A percentile compares a stretch with the other conserved stretches of the same genome.
Evolutionary conservation across 2,329 filamentous ascomycete genomes (phyloP).

Genomic region (Aspergillus viridinutans): DNA sequence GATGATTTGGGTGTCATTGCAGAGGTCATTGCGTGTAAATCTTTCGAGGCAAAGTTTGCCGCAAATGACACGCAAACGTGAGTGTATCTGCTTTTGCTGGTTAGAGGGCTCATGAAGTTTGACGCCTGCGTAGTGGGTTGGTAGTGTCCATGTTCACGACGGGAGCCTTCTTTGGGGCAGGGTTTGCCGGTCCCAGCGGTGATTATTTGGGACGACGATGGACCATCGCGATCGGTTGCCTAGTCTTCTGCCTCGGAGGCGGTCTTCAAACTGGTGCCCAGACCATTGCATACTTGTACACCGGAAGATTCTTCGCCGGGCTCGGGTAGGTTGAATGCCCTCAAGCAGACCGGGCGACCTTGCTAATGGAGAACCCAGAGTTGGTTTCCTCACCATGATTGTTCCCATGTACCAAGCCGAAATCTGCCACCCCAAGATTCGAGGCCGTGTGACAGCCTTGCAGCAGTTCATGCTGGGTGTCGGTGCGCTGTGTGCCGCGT

Average conservation of each 20-base stretch:
- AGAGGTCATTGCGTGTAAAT: conserved; percentile 47
- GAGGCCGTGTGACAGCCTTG: conserved; percentile 68
- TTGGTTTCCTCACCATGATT: conserved; percentile 61
- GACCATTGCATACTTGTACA: conserved; percentile 59
- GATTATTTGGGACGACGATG: conserved; percentile 64
- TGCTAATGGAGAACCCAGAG: conserved; percentile 42
- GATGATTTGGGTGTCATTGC: conserved; percentile 59
- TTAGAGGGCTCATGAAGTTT: not conserved
- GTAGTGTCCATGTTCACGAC: conserved; percentile 76
- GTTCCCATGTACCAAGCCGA: conserved; percentile 74
- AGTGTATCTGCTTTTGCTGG: conserved; percentile 2
- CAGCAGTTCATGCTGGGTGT: conserved; percentile 83
- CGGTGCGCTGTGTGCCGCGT: conserved; percentile 66
- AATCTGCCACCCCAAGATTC: conserved; percentile 71
- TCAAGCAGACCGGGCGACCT: conserved; percentile 10
- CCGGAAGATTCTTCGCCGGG: conserved; percentile 66
- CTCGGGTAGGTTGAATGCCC: conserved; percentile 25
- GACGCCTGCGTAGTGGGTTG: conserved; percentile 49
- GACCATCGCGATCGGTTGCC: conserved; percentile 67
- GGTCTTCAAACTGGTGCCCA: conserved; percentile 67
- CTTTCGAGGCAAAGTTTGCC: conserved; percentile 31
- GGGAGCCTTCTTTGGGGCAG: conserved; percentile 68
- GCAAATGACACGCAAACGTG: conserved; percentile 29
- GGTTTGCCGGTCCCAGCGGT: conserved; percentile 58
- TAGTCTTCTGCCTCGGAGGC: conserved; percentile 70